Conservation (phyloP, 164 flowering plant species). For the Houttuynia cordata region DNA sequence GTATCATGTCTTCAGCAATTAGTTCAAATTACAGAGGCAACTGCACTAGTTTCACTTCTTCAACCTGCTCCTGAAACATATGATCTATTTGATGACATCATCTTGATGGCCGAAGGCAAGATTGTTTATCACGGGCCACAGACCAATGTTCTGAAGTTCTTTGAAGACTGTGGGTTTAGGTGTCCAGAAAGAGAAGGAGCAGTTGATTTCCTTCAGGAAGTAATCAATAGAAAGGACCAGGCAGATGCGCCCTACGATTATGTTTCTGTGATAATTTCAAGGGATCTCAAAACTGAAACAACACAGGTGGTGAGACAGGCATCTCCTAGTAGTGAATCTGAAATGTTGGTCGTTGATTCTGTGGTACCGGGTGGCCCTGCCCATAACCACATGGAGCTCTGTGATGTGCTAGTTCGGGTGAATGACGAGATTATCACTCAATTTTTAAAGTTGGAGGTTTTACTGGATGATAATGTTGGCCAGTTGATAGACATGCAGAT, state of each 20-base stretch:
- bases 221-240: constrained; percentile 55
- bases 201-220: constrained; percentile 54
- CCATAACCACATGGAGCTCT: constrained; percentile 76
- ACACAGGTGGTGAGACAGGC: no score
- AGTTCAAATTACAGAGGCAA: constrained; percentile 35
- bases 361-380: constrained; percentile 98
- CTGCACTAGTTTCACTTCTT: constrained; percentile 42
- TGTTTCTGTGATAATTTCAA: constrained; percentile 27
- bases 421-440: constrained; percentile 90
- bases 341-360: constrained; percentile 95
- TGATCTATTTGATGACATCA: constrained; percentile 49
- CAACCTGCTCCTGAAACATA: constrained; percentile 58
- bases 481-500: no score
- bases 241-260: constrained; percentile 31
- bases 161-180: constrained; percentile 38
- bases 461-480: constrained; percentile 75
- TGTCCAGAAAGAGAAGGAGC: constrained; percentile 48
- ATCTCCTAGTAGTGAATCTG: constrained; percentile 85
- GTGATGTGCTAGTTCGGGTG: constrained; percentile 79
- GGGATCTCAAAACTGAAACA: no score
- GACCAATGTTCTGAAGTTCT: constrained; percentile 22
- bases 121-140: constrained; percentile 47
- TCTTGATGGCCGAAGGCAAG: constrained; percentile 42
- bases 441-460: constrained; percentile 70
- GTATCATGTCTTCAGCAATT: constrained; percentile 34